phyloP scores from a whole-genome alignment of 1,284 basidiomycete genomes.

The Heterobasidion occidentale region DNA sequence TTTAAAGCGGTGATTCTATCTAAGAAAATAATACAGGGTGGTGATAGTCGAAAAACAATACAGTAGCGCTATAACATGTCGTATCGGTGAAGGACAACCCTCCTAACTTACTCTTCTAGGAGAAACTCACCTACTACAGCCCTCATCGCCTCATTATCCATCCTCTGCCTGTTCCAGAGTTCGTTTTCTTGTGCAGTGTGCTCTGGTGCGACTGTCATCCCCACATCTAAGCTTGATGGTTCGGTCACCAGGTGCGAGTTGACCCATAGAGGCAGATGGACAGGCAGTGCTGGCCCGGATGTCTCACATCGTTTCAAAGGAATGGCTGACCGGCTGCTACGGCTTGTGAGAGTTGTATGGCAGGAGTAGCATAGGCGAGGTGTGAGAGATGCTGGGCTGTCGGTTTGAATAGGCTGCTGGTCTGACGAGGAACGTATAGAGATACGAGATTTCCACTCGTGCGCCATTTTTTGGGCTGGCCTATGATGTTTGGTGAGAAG shows the following conservation, averaged over 20 bases:
- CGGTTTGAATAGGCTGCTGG: conserved; percentile 10
- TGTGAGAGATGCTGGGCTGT: conserved; percentile 29
- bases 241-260: conserved; percentile 1
- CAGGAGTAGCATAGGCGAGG: conserved; percentile 67
- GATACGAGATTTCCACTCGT: conserved; percentile 68
- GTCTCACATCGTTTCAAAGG: conserved; percentile 5
- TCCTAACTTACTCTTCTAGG: conserved; percentile 12
- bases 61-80: no score
- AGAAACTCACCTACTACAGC: conserved; percentile 27
- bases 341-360: conserved; percentile 62
- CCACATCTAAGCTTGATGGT: background rate
- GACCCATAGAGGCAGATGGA: conserved; percentile 32
- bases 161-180: conserved; percentile 15
- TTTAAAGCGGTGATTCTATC: no score
- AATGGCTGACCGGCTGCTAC: conserved; percentile 34
- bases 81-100: no score
- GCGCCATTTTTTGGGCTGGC: conserved; percentile 60
- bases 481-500: conserved; percentile 25
- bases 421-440: conserved; percentile 53
- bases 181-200: conserved; percentile 4
- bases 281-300: background rate
- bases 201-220: background rate
- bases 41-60: no score
- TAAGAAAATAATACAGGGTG: no score
- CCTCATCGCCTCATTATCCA: conserved; percentile 21